A percentile compares a stretch with the other conserved stretches of the same genome.
These are phyloP conservation scores for Auricularia sp. DNA, from an alignment of 768 basidiomycete genomes.

Conservation along the genomic window DNA sequence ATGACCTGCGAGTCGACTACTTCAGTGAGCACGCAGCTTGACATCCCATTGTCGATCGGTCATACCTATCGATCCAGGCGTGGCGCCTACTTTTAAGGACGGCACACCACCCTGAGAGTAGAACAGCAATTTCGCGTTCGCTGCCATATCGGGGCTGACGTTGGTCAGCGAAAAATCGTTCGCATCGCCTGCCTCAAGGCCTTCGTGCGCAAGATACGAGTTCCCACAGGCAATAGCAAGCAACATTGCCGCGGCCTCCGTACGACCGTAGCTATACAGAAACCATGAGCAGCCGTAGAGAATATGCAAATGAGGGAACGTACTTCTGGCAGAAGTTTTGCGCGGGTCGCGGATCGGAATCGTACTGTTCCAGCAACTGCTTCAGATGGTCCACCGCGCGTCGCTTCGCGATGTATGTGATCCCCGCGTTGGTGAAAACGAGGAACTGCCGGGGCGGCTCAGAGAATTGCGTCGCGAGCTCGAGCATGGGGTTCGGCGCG, in stretches of 20 bases:
- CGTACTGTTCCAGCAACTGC: conserved; percentile 72
- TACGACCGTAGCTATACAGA: conserved; percentile 66
- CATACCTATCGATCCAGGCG: background rate
- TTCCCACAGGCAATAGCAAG: conserved; percentile 79
- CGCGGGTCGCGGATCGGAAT: conserved; percentile 36
- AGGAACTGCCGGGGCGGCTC: conserved; percentile 70
- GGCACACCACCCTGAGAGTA: conserved; percentile 42
- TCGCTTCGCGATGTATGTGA: conserved; percentile 71
- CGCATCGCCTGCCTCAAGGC: background rate
- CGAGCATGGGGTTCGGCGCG: conserved; percentile 54
- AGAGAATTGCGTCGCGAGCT: conserved; percentile 74
- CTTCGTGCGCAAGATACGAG: conserved; percentile 49
- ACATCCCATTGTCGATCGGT: background rate
- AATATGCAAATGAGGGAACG: background rate
- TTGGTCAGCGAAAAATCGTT: conserved; percentile 26
- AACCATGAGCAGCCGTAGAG: background rate
- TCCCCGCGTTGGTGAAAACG: conserved; percentile 76
- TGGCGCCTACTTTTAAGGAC: conserved; percentile 44
- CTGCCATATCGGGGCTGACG: conserved; percentile 44
- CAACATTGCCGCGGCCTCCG: conserved; percentile 88
- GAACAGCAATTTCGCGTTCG: conserved; percentile 16
- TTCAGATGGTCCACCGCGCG: conserved; percentile 77
- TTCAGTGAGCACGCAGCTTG: background rate
- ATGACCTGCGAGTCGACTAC: conserved; percentile 52
- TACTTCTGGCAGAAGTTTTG: background rate